These are phyloP conservation scores for Tagetes patula DNA, from an alignment of 129 eudicot species.

Conservation along the genomic window DNA sequence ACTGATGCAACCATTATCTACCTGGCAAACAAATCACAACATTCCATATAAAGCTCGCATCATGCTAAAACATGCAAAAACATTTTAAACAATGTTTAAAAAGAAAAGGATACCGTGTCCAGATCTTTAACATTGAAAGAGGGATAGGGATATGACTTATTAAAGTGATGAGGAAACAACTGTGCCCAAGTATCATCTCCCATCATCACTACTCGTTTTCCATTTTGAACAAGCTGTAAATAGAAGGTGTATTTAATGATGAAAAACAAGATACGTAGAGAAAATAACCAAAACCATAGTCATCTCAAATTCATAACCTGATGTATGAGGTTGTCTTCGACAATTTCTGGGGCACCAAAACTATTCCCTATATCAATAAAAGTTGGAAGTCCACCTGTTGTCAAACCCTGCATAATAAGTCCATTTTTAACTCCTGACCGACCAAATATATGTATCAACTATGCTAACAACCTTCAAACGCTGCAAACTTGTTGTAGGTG, in stretches of 20 bases:
- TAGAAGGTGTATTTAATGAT: conserved; percentile 2
- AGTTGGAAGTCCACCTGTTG: conserved; percentile 99
- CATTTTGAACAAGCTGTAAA: conserved; percentile 75
- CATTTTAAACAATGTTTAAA: conserved; percentile 3
- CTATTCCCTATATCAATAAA: conserved; percentile 95
- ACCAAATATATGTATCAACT: neutral
- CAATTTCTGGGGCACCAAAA: conserved; percentile 97
- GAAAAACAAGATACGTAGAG: conserved; percentile 1
- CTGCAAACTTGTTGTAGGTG: conserved; percentile 97
- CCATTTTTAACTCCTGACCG: too few relatives aligned
- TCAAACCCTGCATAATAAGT: conserved; percentile 67
- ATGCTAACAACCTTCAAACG: conserved; percentile 78
- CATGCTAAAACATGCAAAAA: neutral
- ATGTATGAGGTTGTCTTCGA: conserved; percentile 86
- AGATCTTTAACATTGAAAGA: conserved; percentile 98
- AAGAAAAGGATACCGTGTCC: conserved; percentile 58
- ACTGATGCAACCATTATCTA: conserved; percentile 81
- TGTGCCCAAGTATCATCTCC: conserved; percentile 99
- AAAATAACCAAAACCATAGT: neutral
- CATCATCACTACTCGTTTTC: conserved; percentile 95
- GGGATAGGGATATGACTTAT: conserved; percentile 82
- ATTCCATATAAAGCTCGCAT: too few relatives aligned
- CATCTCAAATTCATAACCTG: conserved; percentile 41
- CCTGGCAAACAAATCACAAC: conserved; percentile 44
- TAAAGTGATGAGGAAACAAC: conserved; percentile 81